Evolutionary conservation across 352 stramenopile species (phyloP).

Genomic region (Globisporangium alternatum): DNA sequence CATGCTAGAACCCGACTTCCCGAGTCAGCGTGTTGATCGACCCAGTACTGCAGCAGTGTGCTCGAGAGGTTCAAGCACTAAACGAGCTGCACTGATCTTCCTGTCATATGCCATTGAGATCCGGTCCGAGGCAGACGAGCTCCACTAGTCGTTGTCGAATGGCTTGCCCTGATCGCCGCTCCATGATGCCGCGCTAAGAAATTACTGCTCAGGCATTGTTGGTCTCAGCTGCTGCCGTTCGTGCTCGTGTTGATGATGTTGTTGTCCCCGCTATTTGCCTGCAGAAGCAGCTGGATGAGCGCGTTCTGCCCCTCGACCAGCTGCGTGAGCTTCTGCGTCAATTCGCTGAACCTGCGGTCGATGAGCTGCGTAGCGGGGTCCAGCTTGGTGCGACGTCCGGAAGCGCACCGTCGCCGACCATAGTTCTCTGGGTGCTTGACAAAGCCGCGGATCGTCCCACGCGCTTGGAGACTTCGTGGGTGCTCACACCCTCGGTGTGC

Average conservation of each 20-base stretch:
- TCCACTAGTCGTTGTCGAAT: too few species aligned
- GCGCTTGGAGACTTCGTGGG: conserved; percentile 3
- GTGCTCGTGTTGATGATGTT: neutral
- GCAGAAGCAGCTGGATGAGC: conserved; percentile 5
- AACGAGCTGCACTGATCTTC: too few species aligned
- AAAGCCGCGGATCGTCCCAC: neutral
- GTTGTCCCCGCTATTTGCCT: neutral
- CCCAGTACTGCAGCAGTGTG: too few species aligned
- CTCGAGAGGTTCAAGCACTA: too few species aligned
- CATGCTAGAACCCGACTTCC: too few species aligned
- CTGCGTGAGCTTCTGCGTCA: conserved; percentile 5
- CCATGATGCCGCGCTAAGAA: neutral
- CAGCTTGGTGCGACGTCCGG: conserved; percentile 2
- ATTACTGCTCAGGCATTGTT: neutral
- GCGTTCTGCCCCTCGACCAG: conserved; percentile 5
- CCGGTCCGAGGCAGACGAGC: too few species aligned
- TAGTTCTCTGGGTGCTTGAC: conserved; percentile 9
- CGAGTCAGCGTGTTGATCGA: too few species aligned
- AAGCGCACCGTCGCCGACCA: neutral
- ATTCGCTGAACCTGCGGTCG: neutral
- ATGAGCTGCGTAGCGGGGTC: conserved; percentile 9
- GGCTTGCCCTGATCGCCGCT: too few species aligned
- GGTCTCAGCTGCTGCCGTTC: neutral
- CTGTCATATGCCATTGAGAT: too few species aligned
- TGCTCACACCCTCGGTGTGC: conserved; percentile 4